Base-by-base conservation (phyloP, 768 basidiomycete species). In the Rickenella mellea region DNA sequence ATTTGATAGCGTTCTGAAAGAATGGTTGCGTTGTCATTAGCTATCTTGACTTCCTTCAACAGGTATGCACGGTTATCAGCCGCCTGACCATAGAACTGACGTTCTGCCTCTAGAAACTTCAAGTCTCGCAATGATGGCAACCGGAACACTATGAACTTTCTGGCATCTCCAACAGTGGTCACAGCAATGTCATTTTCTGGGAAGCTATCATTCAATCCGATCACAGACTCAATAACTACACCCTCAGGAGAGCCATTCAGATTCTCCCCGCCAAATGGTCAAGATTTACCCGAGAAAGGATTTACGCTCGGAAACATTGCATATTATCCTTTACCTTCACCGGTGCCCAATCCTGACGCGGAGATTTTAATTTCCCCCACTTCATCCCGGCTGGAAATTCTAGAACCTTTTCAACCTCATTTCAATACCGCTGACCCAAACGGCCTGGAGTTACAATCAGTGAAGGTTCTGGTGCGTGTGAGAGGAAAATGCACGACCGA, bases 401-500 rank as follows among this genome's bases (percentile, higher is more conserved):
- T 99, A 19, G 73, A 85, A 53, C 89, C 96, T 3, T 99, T 99
- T 63, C 44, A 61, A 2, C 83, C 80, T 48, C 86, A 78, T 54
- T 96, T 97, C 55, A 63, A 56, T 22, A 57, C 59, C 25, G 58
- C 63, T 5, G 75, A 74, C 51, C 46, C 62, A 12, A 63, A 73
- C 43, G 74, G 71, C 11, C 60, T 80, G 27, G 96, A 99, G 65
- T 68, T 98, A 12, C 83, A 90, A 7, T 52, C 74, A 19, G 65
- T 97, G 59, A 87, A 78, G 53, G 87, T 94, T 40, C 61, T 99
- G 39, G 78, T 98, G 74, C 69, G 91, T 24, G 89, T 98, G 6
- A 70, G 87, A 49, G 96, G 96, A n/a, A 98, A 99, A 65, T 99
- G 96, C 61, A 99, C 96, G 10, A 99, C 96, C 14, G 96, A 99